Conservation (phyloP, 2,329 filamentous ascomycete genomes). For the Fusarium sp. region DNA sequence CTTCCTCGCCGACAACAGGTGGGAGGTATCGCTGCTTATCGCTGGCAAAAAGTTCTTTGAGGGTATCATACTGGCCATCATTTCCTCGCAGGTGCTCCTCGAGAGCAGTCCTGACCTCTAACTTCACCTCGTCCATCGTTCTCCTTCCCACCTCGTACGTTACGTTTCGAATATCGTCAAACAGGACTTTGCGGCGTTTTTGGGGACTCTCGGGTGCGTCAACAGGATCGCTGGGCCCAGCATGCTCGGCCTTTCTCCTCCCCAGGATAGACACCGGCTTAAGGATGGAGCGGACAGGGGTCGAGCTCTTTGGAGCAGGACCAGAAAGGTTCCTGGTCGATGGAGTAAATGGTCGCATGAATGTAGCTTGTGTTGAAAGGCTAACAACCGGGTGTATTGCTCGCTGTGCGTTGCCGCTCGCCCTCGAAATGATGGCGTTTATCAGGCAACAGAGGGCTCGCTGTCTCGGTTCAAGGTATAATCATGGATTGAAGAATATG, state of each 20-base stretch:
- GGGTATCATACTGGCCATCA: constrained; percentile 67
- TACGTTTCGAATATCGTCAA: constrained; percentile 66
- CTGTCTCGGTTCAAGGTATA: constrained; percentile 33
- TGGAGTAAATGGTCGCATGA: constrained; percentile 48
- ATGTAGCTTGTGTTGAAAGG: constrained; percentile 19
- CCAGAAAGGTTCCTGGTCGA: constrained; percentile 48
- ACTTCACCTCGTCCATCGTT: constrained; percentile 64
- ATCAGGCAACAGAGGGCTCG: constrained; percentile 40
- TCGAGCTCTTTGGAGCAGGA: constrained; percentile 47
- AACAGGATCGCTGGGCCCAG: constrained; percentile 52
- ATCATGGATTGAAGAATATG: constrained; percentile 39
- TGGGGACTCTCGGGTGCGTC: constrained; percentile 54
- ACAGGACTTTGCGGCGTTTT: constrained; percentile 66
- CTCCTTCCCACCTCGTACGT: constrained; percentile 64
- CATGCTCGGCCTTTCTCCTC: constrained; percentile 56
- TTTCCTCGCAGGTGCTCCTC: constrained; percentile 66
- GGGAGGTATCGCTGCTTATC: constrained; percentile 55
- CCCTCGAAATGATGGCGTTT: constrained; percentile 36
- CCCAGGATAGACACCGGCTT: constrained; percentile 58
- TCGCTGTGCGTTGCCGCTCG: constrained; percentile 16
- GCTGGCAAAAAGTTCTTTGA: constrained; percentile 67
- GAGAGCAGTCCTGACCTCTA: constrained; percentile 63
- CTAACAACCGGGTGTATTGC: constrained; percentile 12
- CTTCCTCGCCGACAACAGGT: constrained; percentile 54
- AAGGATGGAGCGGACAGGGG: constrained; percentile 63